Conservation (phyloP, 257 asterid species). For the Solanum boliviense region DNA sequence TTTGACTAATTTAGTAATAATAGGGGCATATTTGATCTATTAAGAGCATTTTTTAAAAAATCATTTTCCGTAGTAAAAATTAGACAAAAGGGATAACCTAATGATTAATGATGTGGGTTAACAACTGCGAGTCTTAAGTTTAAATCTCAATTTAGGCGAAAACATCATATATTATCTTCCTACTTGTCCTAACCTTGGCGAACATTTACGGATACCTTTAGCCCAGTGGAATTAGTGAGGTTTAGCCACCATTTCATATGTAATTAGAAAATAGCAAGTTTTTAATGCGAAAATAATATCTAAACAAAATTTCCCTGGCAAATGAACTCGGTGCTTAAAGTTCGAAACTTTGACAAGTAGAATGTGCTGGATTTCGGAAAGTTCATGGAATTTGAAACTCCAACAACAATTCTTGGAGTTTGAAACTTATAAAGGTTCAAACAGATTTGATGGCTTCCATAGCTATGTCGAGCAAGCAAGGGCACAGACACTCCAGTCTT, state of each 20-base stretch:
- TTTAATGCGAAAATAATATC: background rate
- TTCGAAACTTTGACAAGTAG: too few relatives aligned
- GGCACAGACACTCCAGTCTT: conserved; percentile 63
- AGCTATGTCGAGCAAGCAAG: conserved; percentile 61
- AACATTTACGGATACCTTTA: too few relatives aligned
- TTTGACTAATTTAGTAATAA: too few relatives aligned
- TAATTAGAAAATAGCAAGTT: background rate
- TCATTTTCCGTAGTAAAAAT: too few relatives aligned
- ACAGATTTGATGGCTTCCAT: conserved; percentile 59
- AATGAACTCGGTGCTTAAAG: background rate
- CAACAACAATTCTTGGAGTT: background rate
- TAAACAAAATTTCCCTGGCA: background rate
- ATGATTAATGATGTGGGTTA: too few relatives aligned
- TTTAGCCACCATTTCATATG: background rate
- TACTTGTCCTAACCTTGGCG: too few relatives aligned
- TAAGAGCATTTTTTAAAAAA: too few relatives aligned
- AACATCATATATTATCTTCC: too few relatives aligned
- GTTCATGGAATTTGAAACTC: background rate
- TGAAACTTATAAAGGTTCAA: background rate
- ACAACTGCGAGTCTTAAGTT: too few relatives aligned
- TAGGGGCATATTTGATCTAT: too few relatives aligned
- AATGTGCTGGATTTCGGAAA: background rate
- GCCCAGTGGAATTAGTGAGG: background rate
- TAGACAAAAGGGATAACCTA: too few relatives aligned
- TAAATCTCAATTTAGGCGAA: too few relatives aligned